phyloP scores from a whole-genome alignment of 2,329 filamentous ascomycete genomes.

The Aurifilum marmelostoma region DNA sequence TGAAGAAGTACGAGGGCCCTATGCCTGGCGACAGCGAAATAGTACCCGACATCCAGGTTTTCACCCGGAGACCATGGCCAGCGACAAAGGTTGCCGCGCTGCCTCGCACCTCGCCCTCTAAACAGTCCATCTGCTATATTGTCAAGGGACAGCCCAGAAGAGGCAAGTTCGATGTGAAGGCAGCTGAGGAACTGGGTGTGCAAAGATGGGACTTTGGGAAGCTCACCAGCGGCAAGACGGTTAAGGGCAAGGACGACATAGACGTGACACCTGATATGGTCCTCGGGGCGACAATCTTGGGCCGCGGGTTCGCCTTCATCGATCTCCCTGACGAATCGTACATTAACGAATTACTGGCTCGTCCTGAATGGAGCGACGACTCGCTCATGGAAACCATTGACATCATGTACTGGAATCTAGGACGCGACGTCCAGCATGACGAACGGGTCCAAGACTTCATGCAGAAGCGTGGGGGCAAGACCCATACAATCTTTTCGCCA shows the following conservation, averaged over 20 bases:
- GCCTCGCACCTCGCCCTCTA: conserved; percentile 68
- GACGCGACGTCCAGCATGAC: conserved; percentile 66
- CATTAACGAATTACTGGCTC: conserved; percentile 67
- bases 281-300: conserved; percentile 66
- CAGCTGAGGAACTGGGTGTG: conserved; percentile 69
- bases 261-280: conserved; percentile 87
- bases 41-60: conserved; percentile 69
- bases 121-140: conserved; percentile 81
- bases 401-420: conserved; percentile 81
- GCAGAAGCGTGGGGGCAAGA: conserved; percentile 57
- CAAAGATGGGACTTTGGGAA: conserved; percentile 57
- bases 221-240: conserved; percentile 66
- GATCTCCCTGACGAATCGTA: conserved; percentile 76
- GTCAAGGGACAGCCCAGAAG: conserved; percentile 75
- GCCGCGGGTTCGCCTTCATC: conserved; percentile 76
- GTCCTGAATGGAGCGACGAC: conserved; percentile 71
- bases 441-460: conserved; percentile 71
- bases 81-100: conserved; percentile 65
- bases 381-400: conserved; percentile 69
- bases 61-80: conserved; percentile 80
- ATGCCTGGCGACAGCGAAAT: conserved; percentile 53
- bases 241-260: conserved; percentile 66
- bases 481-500: conserved; percentile 77
- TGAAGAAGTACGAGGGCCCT: conserved; percentile 73
- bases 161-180: conserved; percentile 75